phyloP scores from a whole-genome alignment of 164 flowering plant genomes.

The Dillenia turbinata region DNA sequence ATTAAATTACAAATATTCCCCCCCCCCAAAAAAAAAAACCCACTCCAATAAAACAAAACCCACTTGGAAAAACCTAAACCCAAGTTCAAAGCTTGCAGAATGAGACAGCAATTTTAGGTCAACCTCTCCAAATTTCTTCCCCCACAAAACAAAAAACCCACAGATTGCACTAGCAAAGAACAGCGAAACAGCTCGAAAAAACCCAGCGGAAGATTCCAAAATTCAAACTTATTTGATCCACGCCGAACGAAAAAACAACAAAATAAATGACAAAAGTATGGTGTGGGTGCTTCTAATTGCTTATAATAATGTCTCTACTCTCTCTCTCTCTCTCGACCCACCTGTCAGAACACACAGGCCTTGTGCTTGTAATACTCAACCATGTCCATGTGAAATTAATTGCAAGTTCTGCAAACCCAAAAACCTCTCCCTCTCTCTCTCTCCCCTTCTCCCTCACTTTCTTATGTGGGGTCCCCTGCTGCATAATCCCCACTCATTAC shows the following conservation, averaged over 20 bases:
- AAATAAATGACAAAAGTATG: slow-evolving; percentile 1
- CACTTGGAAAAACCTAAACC: slow-evolving; percentile 4
- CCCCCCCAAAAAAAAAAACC: slow-evolving; percentile 2
- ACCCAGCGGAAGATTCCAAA: slow-evolving; percentile 24
- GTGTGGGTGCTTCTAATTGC: background rate
- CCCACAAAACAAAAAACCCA: background rate
- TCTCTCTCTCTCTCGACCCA: no score
- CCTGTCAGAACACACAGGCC: no score
- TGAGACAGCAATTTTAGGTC: slow-evolving; percentile 19
- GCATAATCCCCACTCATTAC: no score
- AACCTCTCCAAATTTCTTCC: slow-evolving; percentile 21
- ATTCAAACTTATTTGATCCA: slow-evolving; percentile 4
- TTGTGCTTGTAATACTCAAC: no score
- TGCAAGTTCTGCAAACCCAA: no score
- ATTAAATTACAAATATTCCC: slow-evolving; percentile 1
- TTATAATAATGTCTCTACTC: slow-evolving; percentile 1
- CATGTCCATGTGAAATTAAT: no score
- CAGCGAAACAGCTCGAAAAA: background rate
- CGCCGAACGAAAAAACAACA: slow-evolving; percentile 11
- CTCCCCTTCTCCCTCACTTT: no score
- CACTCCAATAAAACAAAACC: slow-evolving; percentile 15
- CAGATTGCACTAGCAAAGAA: background rate
- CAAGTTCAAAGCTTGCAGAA: slow-evolving; percentile 2
- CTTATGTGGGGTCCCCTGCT: no score
- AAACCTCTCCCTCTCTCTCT: no score